Conservation (phyloP, 106 monocot species). For the Chionographis japonica region DNA sequence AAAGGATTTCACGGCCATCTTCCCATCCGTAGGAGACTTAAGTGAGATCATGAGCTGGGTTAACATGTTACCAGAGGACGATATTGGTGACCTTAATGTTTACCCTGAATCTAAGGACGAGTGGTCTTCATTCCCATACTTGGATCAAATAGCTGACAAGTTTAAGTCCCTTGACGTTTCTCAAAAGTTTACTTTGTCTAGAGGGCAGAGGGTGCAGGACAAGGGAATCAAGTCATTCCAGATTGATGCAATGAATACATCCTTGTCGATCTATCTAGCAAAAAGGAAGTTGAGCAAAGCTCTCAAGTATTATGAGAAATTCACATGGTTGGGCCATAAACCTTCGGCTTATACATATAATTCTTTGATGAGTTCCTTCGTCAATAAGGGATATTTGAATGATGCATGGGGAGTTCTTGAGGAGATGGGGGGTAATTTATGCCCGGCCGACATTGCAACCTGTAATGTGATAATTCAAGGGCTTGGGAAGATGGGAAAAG, state of each 20-base stretch:
- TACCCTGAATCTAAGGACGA: constrained; percentile 32
- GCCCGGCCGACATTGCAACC: constrained; percentile 76
- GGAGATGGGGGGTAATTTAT: constrained; percentile 62
- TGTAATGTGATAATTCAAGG: constrained; percentile 89
- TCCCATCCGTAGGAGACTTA: constrained; percentile 50
- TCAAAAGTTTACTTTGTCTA: constrained; percentile 26
- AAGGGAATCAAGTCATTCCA: constrained; percentile 61
- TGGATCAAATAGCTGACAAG: constrained; percentile 61
- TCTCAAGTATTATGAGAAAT: constrained; percentile 86
- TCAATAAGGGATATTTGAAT: constrained; percentile 84
- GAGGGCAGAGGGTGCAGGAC: constrained; percentile 61
- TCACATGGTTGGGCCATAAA: constrained; percentile 35
- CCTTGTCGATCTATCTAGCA: constrained; percentile 72
- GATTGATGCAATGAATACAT: constrained; percentile 86
- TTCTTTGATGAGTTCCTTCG: constrained; percentile 72
- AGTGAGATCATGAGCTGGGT: constrained; percentile 45
- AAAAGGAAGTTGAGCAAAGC: constrained; percentile 78
- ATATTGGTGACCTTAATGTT: not conserved
- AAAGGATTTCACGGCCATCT: constrained; percentile 65
- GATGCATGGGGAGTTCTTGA: constrained; percentile 88
- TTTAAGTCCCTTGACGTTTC: constrained; percentile 18
- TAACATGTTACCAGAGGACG: constrained; percentile 5
- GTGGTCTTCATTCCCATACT: constrained; percentile 80
- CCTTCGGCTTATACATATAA: constrained; percentile 80
- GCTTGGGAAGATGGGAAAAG: constrained; percentile 71